Base-by-base conservation (phyloP, 2,329 filamentous ascomycete species). In the Pleurostoma richardsiae region DNA sequence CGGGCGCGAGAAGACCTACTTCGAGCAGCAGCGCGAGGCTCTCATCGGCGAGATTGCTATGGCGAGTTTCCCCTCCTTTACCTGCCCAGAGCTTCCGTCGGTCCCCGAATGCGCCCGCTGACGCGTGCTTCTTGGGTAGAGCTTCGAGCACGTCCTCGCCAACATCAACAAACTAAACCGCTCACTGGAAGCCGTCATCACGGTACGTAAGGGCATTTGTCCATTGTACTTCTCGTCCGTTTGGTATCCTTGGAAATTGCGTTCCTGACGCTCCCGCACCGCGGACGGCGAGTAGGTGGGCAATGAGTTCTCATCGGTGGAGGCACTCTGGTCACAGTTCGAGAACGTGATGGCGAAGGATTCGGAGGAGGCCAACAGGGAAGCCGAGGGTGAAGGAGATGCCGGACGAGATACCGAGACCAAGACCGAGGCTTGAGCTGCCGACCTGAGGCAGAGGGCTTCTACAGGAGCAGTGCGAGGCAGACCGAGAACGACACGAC, bases 101-200 rank as follows among this genome's bases (percentile, higher is more conserved):
- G 26, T 33, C 39, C 30, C 6, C 19, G 19, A 19, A 19, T 19
- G 19, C 19, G 19, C 19, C 19, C 19, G 19, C 19, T 19, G 19
- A 19, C 19, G 19, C 19, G 19, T 19, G 19, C 19, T 19, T 19
- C 19, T 19, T 19, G 19, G 19, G n/a, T 54, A 85, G 81, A 82
- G 74, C 66, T 81, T 99, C 63, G 94, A 97, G 60, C 85, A 94
- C 59, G 90, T 96, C 49, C 84, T 99, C 7, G 88, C 91, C 58
- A 96, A 96, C 60, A 90, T 97, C 67, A 99, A 97, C 70, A 91
- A 91, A 58, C 72, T 99, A 49, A 99, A 97, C 65, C 84, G 92
- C 31, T 92, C 86, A 38, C 73, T 99, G 19, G 92, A 99, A 68
- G 88, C 90, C 47, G 86, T 97, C 26, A 91, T 95, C 49, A 85